These are phyloP conservation scores for Coemansia sp. DNA, from an alignment of 192 early-diverging fungal species.

Conservation along the genomic window DNA sequence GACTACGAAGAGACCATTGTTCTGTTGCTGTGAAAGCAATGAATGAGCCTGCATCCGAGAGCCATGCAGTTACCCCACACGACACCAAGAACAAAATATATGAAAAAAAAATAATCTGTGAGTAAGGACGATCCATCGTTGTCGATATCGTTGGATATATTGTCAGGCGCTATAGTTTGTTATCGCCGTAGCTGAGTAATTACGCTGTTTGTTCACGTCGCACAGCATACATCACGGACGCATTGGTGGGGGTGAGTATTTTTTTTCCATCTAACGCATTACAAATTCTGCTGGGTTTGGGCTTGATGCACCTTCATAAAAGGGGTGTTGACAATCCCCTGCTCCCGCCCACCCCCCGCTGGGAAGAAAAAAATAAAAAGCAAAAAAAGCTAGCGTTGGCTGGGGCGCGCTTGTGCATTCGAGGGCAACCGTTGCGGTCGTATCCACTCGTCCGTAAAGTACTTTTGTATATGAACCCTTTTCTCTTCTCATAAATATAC, in stretches of 20 bases:
- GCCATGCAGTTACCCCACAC: constrained; percentile 8
- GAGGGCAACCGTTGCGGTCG: neutral
- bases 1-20: constrained; percentile 1
- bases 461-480: neutral
- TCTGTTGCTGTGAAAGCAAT: neutral
- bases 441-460: neutral
- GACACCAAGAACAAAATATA: neutral
- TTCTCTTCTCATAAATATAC: neutral
- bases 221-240: neutral
- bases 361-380: neutral
- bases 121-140: neutral
- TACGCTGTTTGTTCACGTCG: constrained; percentile 2
- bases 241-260: neutral
- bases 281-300: neutral
- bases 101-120: neutral
- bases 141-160: neutral
- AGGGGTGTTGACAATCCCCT: neutral
- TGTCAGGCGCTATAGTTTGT: neutral
- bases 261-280: neutral
- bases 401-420: neutral
- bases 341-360: neutral
- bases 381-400: neutral
- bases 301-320: neutral
- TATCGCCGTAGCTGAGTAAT: neutral
- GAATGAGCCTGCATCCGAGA: constrained; percentile 4